A percentile compares a stretch with the other conserved stretches of the same genome.
These are phyloP conservation scores for Beta vulgaris DNA, from an alignment of 148 eudicot genomes.

Conservation along the genomic window DNA sequence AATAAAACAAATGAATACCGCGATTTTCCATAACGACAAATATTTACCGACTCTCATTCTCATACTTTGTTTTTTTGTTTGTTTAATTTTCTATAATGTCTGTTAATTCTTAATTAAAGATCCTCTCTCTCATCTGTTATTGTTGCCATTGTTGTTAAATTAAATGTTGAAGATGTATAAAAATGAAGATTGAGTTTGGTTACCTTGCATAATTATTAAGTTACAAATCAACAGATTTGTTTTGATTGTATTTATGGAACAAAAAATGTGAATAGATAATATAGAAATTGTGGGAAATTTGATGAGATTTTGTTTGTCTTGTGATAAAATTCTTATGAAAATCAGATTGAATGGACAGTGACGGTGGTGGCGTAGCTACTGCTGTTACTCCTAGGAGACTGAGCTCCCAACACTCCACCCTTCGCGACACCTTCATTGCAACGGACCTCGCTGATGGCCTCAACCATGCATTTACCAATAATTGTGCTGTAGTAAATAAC, in stretches of 20 bases:
- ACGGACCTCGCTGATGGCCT: constrained; percentile 26
- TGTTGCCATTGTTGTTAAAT: background rate
- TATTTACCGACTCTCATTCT: background rate
- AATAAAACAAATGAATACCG: background rate
- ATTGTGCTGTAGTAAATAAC: background rate
- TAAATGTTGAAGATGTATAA: background rate
- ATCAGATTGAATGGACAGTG: constrained; percentile 40
- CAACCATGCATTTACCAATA: background rate
- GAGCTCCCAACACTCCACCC: constrained; percentile 33
- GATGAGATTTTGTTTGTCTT: background rate
- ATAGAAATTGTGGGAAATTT: background rate
- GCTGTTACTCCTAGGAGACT: constrained; percentile 25
- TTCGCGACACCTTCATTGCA: constrained; percentile 34
- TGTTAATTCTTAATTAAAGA: background rate
- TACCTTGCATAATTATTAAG: background rate
- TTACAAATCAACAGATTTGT: background rate
- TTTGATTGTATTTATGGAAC: background rate
- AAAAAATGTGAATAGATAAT: background rate
- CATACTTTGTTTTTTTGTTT: background rate
- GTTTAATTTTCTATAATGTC: background rate
- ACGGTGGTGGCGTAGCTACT: constrained; percentile 32
- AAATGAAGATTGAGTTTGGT: background rate
- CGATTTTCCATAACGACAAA: background rate
- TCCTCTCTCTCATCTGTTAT: too few species aligned
- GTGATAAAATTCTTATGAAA: background rate